phyloP scores from a whole-genome alignment of 1,139 yeast genomes.

The Candida labiduridarum region DNA sequence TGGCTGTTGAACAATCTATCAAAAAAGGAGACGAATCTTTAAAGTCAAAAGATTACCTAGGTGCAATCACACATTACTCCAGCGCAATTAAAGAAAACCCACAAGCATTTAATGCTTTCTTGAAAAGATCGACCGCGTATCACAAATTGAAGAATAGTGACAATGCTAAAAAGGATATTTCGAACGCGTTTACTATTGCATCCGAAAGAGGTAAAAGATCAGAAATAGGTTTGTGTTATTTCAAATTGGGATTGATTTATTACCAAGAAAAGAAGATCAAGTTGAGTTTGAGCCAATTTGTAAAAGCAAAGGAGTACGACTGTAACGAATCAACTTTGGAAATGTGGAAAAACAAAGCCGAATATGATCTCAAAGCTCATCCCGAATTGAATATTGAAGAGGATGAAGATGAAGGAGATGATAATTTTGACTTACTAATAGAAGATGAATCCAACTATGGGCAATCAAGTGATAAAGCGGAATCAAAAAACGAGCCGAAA shows the following conservation, averaged over 20 bases:
- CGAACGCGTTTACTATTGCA: conserved; percentile 59
- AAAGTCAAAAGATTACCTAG: conserved; percentile 35
- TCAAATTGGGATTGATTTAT: conserved; percentile 56
- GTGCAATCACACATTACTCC: conserved; percentile 35
- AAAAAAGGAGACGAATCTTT: conserved; percentile 37
- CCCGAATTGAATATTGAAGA: conserved; percentile 20
- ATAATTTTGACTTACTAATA: conserved; percentile 6
- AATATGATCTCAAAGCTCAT: conserved; percentile 32
- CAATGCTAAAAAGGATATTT: conserved; percentile 54
- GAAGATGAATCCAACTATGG: conserved; percentile 10
- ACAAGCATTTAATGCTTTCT: conserved; percentile 50
- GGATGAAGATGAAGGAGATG: conserved; percentile 14
- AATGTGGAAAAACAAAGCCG: conserved; percentile 55
- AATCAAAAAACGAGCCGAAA: conserved; percentile 6
- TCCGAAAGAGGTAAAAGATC: conserved; percentile 50
- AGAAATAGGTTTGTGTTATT: conserved; percentile 60
- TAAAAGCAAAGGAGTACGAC: conserved; percentile 49
- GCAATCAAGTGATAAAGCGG: conserved; percentile 7
- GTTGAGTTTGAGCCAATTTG: conserved; percentile 52
- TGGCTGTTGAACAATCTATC: conserved; percentile 46
- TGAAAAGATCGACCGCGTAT: conserved; percentile 59
- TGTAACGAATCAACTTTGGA: conserved; percentile 49
- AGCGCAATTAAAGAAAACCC: conserved; percentile 42
- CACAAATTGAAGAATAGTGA: conserved; percentile 55
- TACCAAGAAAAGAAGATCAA: conserved; percentile 49